phyloP scores from a whole-genome alignment of 1,284 basidiomycete species.

The Pulveroboletus sp. region DNA sequence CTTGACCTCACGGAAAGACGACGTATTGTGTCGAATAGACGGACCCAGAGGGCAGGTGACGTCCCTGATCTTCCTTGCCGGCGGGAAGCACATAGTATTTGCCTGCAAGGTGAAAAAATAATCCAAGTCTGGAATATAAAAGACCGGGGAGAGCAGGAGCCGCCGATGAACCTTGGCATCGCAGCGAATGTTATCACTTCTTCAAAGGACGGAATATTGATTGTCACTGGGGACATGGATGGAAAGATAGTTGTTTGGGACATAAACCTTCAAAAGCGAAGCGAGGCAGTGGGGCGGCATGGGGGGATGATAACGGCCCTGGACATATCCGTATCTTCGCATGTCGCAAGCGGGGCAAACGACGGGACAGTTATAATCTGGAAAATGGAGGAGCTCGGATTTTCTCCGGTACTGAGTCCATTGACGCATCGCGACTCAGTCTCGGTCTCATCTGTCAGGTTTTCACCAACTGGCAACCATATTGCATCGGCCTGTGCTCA shows the following conservation, averaged over 20 bases:
- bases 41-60: not conserved
- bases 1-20: not conserved
- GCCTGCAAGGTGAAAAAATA: not conserved
- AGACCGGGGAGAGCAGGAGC: not conserved
- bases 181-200: not conserved
- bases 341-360: conserved; percentile 1
- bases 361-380: not conserved
- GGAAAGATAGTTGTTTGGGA: conserved; percentile 5
- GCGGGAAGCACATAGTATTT: not conserved
- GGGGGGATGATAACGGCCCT: not conserved
- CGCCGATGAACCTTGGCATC: not conserved
- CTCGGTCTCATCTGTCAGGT: not conserved
- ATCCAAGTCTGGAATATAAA: not conserved
- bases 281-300: not conserved
- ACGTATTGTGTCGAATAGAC: not conserved
- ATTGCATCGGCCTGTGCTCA: not conserved
- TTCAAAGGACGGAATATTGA: not conserved
- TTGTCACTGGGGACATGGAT: not conserved
- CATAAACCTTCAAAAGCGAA: not conserved
- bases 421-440: not conserved
- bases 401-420: not conserved
- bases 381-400: not conserved
- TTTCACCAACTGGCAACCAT: not conserved
- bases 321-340: not conserved
- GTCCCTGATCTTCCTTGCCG: not conserved